Conservation (phyloP, 768 basidiomycete genomes). For the Leucocoprinus leucothites region DNA sequence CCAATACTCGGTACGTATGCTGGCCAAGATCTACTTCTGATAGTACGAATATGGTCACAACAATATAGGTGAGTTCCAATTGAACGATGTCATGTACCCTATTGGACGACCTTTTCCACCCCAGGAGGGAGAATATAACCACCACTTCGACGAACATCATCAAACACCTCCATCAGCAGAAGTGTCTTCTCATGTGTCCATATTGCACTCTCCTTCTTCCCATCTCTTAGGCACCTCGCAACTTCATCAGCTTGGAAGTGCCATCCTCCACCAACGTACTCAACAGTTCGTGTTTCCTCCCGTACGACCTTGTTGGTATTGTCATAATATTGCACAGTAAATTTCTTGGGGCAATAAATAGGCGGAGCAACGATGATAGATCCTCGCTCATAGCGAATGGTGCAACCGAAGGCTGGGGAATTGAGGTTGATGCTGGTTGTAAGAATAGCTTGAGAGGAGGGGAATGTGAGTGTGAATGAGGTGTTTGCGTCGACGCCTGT, state of each 20-base stretch:
- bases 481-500: constrained; percentile 81
- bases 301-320: constrained; percentile 30
- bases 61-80: too few relatives aligned
- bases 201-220: constrained; percentile 66
- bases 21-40: too few relatives aligned
- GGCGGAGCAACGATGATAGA: constrained; percentile 61
- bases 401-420: constrained; percentile 46
- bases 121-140: constrained; percentile 61
- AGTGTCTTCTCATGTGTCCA: constrained; percentile 83
- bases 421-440: constrained; percentile 64
- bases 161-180: constrained; percentile 81
- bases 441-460: constrained; percentile 67
- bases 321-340: constrained; percentile 60
- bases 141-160: constrained; percentile 76
- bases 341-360: constrained; percentile 64
- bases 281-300: constrained; percentile 58
- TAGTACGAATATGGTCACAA: too few relatives aligned
- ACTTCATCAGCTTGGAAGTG: constrained; percentile 90
- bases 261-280: constrained; percentile 70
- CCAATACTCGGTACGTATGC: too few relatives aligned
- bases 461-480: constrained; percentile 70
- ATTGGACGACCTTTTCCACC: constrained; percentile 48
- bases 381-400: constrained; percentile 75
- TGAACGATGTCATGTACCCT: background rate
- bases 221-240: constrained; percentile 70